These are phyloP conservation scores for Aristolochia contorta DNA, from an alignment of 164 flowering plant species.

Conservation along the genomic window DNA sequence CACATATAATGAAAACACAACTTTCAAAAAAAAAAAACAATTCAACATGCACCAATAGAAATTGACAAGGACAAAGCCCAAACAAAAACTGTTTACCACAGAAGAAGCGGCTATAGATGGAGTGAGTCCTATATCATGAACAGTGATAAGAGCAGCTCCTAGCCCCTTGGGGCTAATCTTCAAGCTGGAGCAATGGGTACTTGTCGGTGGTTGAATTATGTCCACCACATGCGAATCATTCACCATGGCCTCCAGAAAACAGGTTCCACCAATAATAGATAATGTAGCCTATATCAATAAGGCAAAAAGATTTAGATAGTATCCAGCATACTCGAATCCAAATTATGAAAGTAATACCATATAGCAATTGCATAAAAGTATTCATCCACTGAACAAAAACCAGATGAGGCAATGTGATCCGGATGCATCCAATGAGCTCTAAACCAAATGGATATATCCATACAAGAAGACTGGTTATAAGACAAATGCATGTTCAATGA, in stretches of 20 bases:
- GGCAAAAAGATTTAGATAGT: not conserved
- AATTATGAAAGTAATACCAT: not conserved
- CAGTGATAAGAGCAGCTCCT: conserved; percentile 64
- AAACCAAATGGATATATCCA: no score
- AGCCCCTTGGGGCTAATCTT: conserved; percentile 56
- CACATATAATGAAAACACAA: no score
- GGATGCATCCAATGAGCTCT: no score
- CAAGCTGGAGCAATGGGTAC: conserved; percentile 44
- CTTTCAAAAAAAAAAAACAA: no score
- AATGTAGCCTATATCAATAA: conserved; percentile 38
- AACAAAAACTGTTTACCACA: conserved; percentile 31
- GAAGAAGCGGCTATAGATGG: conserved; percentile 66
- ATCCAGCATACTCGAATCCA: not conserved
- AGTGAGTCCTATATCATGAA: conserved; percentile 66
- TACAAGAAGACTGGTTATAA: no score
- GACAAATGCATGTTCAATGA: no score
- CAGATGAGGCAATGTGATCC: no score
- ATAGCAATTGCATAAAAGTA: no score
- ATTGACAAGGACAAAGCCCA: not conserved
- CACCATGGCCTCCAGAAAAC: conserved; percentile 50
- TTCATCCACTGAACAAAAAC: no score
- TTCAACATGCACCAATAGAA: not conserved
- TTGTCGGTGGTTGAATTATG: conserved; percentile 42
- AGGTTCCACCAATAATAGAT: conserved; percentile 82
- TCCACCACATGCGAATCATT: conserved; percentile 76